Conservation (phyloP, 352 stramenopile genomes). For the Pythium sukuiense region DNA sequence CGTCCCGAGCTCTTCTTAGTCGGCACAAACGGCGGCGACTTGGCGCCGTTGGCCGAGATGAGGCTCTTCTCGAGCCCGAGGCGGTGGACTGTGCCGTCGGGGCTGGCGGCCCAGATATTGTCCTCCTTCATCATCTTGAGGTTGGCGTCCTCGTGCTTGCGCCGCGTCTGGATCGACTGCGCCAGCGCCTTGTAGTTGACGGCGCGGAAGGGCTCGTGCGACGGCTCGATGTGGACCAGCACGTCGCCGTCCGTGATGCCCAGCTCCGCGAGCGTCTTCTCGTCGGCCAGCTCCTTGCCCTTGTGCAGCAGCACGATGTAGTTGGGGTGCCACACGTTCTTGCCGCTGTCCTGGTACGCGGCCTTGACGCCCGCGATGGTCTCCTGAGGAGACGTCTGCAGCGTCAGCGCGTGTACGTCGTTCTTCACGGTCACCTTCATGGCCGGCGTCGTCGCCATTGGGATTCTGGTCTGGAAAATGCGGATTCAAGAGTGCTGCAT, state of each 20-base stretch:
- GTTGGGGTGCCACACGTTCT: slow-evolving; percentile 63
- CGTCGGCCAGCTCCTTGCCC: slow-evolving; percentile 81
- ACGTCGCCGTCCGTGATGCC: slow-evolving; percentile 75
- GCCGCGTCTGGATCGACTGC: slow-evolving; percentile 72
- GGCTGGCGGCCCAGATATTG: slow-evolving; percentile 82
- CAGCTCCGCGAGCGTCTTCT: slow-evolving; percentile 83
- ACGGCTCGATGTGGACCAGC: slow-evolving; percentile 82
- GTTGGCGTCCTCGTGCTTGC: slow-evolving; percentile 80
- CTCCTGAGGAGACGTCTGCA: slow-evolving; percentile 70
- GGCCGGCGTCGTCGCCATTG: slow-evolving; percentile 29
- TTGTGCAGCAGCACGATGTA: slow-evolving; percentile 87
- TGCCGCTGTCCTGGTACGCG: slow-evolving; percentile 73
- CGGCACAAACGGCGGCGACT: slow-evolving; percentile 49
- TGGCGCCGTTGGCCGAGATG: slow-evolving; percentile 53
- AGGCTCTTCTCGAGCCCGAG: slow-evolving; percentile 85
- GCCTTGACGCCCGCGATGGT: slow-evolving; percentile 84
- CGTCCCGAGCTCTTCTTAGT: slow-evolving; percentile 57
- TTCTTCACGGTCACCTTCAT: slow-evolving; percentile 86
- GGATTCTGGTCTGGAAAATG: slow-evolving; percentile 2
- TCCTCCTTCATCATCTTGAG: slow-evolving; percentile 88
- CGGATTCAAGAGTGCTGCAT: slow-evolving; percentile 12
- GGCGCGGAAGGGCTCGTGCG: slow-evolving; percentile 84
- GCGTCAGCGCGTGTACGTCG: slow-evolving; percentile 59
- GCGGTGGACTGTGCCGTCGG: slow-evolving; percentile 80
- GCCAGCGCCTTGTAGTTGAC: slow-evolving; percentile 86